Percentiles rank a stretch among this genome's conserved stretches.
phyloP scores from a whole-genome alignment of 108 stramenopile species.

The Cyclotella cryptica region DNA sequence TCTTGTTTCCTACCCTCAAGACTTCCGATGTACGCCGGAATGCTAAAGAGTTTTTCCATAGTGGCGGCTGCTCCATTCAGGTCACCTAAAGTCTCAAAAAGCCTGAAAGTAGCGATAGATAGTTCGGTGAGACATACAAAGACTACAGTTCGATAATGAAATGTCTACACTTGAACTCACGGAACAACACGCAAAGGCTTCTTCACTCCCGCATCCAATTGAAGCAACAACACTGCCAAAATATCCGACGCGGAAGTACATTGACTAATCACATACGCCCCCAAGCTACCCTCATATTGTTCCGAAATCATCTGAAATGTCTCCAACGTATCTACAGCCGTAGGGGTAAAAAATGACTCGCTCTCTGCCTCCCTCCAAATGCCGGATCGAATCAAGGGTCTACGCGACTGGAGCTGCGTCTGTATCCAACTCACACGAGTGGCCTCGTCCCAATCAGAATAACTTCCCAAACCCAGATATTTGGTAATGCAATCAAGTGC shows the following conservation, averaged over 20 bases:
- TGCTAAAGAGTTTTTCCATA: slow-evolving; percentile 85
- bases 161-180: too few relatives aligned
- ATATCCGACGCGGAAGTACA: slow-evolving; percentile 93
- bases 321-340: slow-evolving; percentile 77
- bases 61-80: slow-evolving; percentile 89
- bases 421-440: slow-evolving; percentile 92
- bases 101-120: background rate
- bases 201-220: slow-evolving; percentile 93
- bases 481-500: slow-evolving; percentile 93
- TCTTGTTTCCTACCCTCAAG: slow-evolving; percentile 91
- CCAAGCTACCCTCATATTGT: slow-evolving; percentile 86
- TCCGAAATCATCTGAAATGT: slow-evolving; percentile 86
- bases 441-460: slow-evolving; percentile 90
- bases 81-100: slow-evolving; percentile 97
- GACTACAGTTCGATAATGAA: too few relatives aligned
- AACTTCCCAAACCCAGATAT: slow-evolving; percentile 92
- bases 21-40: slow-evolving; percentile 88
- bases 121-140: too few relatives aligned
- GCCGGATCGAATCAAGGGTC: slow-evolving; percentile 88
- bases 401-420: slow-evolving; percentile 81
- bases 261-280: slow-evolving; percentile 98
- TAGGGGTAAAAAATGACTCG: slow-evolving; percentile 69
- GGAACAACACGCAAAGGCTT: slow-evolving; percentile 95
- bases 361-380: slow-evolving; percentile 64
- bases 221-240: slow-evolving; percentile 92